Evolutionary conservation across 1,284 basidiomycete genomes (phyloP).

Genomic region (Ceratobasidium sp.): DNA sequence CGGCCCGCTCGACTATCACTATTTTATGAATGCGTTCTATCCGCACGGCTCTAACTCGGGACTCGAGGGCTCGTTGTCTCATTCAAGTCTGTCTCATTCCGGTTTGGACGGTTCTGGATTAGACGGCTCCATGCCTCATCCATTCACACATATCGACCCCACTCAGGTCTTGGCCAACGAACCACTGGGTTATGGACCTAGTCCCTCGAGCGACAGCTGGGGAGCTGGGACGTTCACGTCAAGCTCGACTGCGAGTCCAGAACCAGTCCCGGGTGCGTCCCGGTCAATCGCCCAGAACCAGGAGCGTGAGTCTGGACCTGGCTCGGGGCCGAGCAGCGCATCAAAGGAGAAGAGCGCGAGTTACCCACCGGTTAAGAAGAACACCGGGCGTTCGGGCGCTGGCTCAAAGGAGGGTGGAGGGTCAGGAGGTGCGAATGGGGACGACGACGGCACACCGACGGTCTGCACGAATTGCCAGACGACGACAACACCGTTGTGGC

Average conservation of each 20-base stretch:
- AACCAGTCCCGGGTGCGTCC: slow-evolving; percentile 77
- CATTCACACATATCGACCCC: slow-evolving; percentile 89
- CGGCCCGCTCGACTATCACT: slow-evolving; percentile 39
- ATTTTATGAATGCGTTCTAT: slow-evolving; percentile 38
- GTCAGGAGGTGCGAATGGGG: slow-evolving; percentile 62
- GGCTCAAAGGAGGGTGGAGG: slow-evolving; percentile 50
- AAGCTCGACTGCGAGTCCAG: slow-evolving; percentile 81
- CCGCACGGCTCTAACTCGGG: slow-evolving; percentile 11
- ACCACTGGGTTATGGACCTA: slow-evolving; percentile 62
- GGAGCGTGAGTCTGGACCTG: slow-evolving; percentile 16
- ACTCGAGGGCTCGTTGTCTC: background rate
- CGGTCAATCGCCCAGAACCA: slow-evolving; percentile 54
- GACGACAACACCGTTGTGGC: slow-evolving; percentile 95
- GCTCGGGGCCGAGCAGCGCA: slow-evolving; percentile 22
- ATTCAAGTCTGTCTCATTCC: slow-evolving; percentile 11
- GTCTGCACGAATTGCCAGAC: slow-evolving; percentile 96
- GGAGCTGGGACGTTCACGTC: slow-evolving; percentile 60
- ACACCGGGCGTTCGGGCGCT: slow-evolving; percentile 48
- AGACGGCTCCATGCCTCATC: slow-evolving; percentile 60
- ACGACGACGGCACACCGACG: slow-evolving; percentile 80
- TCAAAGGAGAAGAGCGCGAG: background rate
- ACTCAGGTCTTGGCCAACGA: slow-evolving; percentile 79
- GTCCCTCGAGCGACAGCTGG: slow-evolving; percentile 85
- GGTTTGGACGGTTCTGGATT: background rate
- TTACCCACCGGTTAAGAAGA: slow-evolving; percentile 23